These are phyloP conservation scores for Rhynchospora tenuis DNA, from an alignment of 176 grass and related monocot genomes.

Conservation along the genomic window DNA sequence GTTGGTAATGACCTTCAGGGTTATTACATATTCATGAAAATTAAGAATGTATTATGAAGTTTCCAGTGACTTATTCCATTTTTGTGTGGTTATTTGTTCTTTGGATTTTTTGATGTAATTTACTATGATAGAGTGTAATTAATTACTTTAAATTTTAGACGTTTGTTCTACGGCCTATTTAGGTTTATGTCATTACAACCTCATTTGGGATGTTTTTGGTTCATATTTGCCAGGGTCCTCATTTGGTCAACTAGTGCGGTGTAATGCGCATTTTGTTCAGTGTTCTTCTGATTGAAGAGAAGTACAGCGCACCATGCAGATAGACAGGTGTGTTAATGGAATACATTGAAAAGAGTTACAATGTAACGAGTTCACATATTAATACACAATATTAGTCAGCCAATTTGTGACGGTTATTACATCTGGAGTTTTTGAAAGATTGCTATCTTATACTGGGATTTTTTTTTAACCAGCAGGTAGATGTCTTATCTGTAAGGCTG, in stretches of 20 bases:
- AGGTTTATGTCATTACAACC: too few relatives aligned
- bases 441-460: too few relatives aligned
- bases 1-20: neutral
- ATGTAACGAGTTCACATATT: too few relatives aligned
- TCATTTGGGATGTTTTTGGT: neutral
- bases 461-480: too few relatives aligned
- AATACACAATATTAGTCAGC: too few relatives aligned
- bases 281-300: neutral
- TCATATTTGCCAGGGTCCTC: neutral
- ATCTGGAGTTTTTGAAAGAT: too few relatives aligned
- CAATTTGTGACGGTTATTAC: too few relatives aligned
- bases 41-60: neutral
- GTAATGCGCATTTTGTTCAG: neutral
- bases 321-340: neutral
- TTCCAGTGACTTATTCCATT: neutral
- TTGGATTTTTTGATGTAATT: neutral
- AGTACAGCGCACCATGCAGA: neutral
- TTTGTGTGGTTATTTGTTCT: slow-evolving; percentile 7
- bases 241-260: neutral
- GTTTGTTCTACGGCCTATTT: too few relatives aligned
- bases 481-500: too few relatives aligned
- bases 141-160: too few relatives aligned
- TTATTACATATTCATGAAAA: slow-evolving; percentile 11
- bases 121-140: too few relatives aligned
- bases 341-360: neutral